Percentiles rank a stretch among this genome's conserved stretches.
Evolutionary conservation across 306 rosid species (phyloP).

Genomic region (Bauhinia variegata): DNA sequence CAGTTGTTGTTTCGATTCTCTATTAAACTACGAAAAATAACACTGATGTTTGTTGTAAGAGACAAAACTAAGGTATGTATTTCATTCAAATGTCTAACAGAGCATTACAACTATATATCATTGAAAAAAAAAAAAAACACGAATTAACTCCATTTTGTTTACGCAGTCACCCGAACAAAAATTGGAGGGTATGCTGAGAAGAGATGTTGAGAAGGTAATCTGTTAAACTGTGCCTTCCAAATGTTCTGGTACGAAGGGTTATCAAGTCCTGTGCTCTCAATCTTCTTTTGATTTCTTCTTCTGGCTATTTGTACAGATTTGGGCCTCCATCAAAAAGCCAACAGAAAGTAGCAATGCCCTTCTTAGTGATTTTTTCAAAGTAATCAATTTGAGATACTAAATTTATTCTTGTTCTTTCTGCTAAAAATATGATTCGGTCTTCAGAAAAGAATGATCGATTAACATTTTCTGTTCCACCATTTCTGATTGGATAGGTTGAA

Average conservation of each 20-base stretch:
- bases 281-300: not conserved
- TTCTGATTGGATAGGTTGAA: too few relatives aligned
- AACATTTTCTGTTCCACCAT: too few relatives aligned
- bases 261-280: not conserved
- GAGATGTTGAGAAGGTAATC: conserved; percentile 51
- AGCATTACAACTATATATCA: too few relatives aligned
- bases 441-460: conserved; percentile 44
- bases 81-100: too few relatives aligned
- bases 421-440: conserved; percentile 36
- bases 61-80: too few relatives aligned
- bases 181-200: conserved; percentile 40
- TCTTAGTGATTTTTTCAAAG: conserved; percentile 62
- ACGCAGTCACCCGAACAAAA: too few relatives aligned
- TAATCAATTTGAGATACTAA: conserved; percentile 29
- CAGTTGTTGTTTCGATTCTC: conserved; percentile 70
- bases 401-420: conserved; percentile 11
- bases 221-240: conserved; percentile 5
- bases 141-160: too few relatives aligned
- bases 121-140: too few relatives aligned
- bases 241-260: too few relatives aligned
- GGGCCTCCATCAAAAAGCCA: conserved; percentile 69
- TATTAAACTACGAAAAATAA: conserved; percentile 60
- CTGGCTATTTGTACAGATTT: conserved; percentile 50
- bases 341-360: conserved; percentile 54
- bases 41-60: conserved; percentile 37